Evolutionary conservation across 495 filamentous ascomycete species (phyloP), one percentile per base, ranked within the genome.

Genomic region (Venustampulla echinocandica): DNA sequence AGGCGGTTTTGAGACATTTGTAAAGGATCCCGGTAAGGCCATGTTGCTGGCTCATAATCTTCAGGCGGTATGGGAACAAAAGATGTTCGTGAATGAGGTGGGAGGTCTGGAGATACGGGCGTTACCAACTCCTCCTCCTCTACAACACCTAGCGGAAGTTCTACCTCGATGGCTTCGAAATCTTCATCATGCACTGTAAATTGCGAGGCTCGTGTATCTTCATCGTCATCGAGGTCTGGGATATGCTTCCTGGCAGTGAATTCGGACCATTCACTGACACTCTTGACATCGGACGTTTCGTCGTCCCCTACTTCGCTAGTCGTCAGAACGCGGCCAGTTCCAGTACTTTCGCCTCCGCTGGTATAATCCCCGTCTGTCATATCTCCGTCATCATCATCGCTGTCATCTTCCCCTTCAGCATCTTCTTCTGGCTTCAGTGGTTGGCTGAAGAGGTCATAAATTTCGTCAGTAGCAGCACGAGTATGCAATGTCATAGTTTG

Each of bases 401-500:
- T 82, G 37, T 76, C 76, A 15, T 77, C 77, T 53, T 77, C 82
- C 27, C 69, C 71, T 25, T 57, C 61, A 10, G 71, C 62, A 14
- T 68, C 59, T 24, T 55, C 52, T 2, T 54, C 54, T 11, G 71
- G 54, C 54, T 85, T 78, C 36, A 95, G 62, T 6, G 93, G 90
- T 37, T 93, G 87, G 56, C 92, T 97, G 66, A 98, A 97, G 32
- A 98, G 81, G 49, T 85, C 87, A 62, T 97, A 94, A 39, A 98
- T 96, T 52, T 97, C 93, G 57, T 97, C 90, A 39, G 88, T 95
- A 1, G 92, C 92, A 43, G 90, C 90, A 42, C 80, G 86, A 14
- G 92, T 98, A 58, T 96, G 86, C 52, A 98, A 76, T 1, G 92
- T 98, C 90, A 98, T 96, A 1, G 92, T 98, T 20, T 88, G 86